Evolutionary conservation across 257 asterid species (phyloP).

Genomic region (Ophiorrhiza pumila): DNA sequence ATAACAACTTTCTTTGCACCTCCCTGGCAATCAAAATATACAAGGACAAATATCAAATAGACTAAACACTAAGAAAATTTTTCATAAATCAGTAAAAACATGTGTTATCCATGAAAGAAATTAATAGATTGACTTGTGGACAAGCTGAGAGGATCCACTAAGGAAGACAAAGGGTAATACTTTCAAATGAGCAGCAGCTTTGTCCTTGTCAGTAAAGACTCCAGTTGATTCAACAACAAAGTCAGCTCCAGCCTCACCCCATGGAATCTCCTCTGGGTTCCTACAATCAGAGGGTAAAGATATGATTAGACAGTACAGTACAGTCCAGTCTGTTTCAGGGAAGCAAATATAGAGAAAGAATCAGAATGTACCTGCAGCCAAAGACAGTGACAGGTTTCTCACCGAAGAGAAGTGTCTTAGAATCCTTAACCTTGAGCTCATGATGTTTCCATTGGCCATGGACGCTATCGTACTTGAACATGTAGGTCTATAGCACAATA

Average conservation of each 20-base stretch:
- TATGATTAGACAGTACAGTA: not conserved
- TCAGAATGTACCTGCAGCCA: constrained; percentile 45
- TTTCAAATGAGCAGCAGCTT: constrained; percentile 90
- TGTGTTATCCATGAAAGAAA: not conserved
- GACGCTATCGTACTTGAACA: constrained; percentile 88
- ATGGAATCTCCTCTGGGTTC: constrained; percentile 90
- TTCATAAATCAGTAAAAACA: not conserved
- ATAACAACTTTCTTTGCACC: constrained; percentile 80
- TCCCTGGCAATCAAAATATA: constrained; percentile 40
- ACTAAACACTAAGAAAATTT: not conserved
- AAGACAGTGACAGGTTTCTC: constrained; percentile 64
- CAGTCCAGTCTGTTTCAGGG: not conserved
- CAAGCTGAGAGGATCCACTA: not conserved
- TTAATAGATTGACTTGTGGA: not conserved
- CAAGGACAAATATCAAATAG: not conserved
- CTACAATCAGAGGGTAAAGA: constrained; percentile 27
- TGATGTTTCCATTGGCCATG: constrained; percentile 76
- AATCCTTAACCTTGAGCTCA: constrained; percentile 69
- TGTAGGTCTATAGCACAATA: constrained; percentile 51
- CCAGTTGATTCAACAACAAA: constrained; percentile 81
- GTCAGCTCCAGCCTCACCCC: constrained; percentile 82
- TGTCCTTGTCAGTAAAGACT: constrained; percentile 78
- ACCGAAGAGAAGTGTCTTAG: constrained; percentile 77
- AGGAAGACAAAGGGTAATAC: constrained; percentile 22
- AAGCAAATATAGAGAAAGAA: not conserved